phyloP scores from a whole-genome alignment of 2,329 filamentous ascomycete genomes.

The Annulohypoxylon truncatum region DNA sequence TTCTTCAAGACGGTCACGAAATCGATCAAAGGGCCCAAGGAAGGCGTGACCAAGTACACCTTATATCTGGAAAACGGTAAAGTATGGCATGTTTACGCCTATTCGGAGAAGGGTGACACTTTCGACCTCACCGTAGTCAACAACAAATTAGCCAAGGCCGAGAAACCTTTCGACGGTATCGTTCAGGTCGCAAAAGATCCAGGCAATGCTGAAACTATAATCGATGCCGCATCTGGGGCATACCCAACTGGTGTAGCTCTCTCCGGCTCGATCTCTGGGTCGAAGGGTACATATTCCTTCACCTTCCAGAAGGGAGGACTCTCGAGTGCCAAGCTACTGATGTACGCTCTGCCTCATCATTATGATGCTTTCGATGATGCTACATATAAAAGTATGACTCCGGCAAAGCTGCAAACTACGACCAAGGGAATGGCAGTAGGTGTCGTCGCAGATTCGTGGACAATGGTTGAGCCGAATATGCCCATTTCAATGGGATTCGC shows the following conservation, averaged over 20 bases:
- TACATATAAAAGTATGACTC: conserved; percentile 63
- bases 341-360: conserved; percentile 92
- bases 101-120: conserved; percentile 66
- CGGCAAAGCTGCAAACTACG: conserved; percentile 77
- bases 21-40: conserved; percentile 66
- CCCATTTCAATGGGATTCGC: conserved; percentile 80
- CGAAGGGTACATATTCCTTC: conserved; percentile 77
- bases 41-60: conserved; percentile 79
- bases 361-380: conserved; percentile 75
- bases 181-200: conserved; percentile 88
- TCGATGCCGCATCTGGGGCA: conserved; percentile 80
- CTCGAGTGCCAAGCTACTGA: conserved; percentile 70
- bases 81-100: conserved; percentile 85
- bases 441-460: conserved; percentile 79
- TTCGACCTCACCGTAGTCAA: conserved; percentile 76
- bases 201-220: conserved; percentile 71
- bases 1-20: conserved; percentile 77
- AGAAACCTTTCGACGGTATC: conserved; percentile 76
- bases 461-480: conserved; percentile 78
- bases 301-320: conserved; percentile 78
- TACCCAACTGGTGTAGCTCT: conserved; percentile 76
- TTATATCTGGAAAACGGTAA: conserved; percentile 77
- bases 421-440: conserved; percentile 86
- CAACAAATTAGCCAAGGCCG: conserved; percentile 73
- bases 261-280: conserved; percentile 69